Evolutionary conservation across 2,329 filamentous ascomycete species (phyloP).

Genomic region (Sphaerulina populicola): DNA sequence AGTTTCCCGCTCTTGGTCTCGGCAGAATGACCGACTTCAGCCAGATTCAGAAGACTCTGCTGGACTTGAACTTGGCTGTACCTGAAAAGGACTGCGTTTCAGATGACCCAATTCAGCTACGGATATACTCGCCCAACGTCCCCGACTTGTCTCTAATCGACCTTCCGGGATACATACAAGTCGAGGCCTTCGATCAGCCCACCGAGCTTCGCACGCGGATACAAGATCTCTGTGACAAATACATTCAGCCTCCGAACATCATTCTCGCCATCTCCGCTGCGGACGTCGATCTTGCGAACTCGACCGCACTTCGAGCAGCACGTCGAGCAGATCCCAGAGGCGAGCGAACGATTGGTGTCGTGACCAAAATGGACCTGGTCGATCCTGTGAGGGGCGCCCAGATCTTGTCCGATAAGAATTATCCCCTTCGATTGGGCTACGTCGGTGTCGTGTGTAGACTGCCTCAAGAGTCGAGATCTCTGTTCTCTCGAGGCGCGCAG

Average conservation of each 20-base stretch:
- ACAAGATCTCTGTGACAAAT: slow-evolving; percentile 91
- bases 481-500: slow-evolving; percentile 74
- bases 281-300: slow-evolving; percentile 95
- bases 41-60: slow-evolving; percentile 85
- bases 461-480: slow-evolving; percentile 53
- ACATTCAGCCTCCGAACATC: slow-evolving; percentile 91
- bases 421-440: slow-evolving; percentile 88
- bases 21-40: slow-evolving; percentile 86
- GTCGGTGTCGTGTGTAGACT: slow-evolving; percentile 88
- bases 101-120: slow-evolving; percentile 91
- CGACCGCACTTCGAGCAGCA: slow-evolving; percentile 80
- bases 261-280: slow-evolving; percentile 96
- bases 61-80: slow-evolving; percentile 88
- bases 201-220: slow-evolving; percentile 91
- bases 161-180: slow-evolving; percentile 93
- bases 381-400: slow-evolving; percentile 68
- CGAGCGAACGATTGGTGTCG: slow-evolving; percentile 94
- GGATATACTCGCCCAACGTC: slow-evolving; percentile 90
- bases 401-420: slow-evolving; percentile 82
- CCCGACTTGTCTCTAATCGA: slow-evolving; percentile 94
- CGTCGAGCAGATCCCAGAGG: slow-evolving; percentile 86
- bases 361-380: slow-evolving; percentile 98
- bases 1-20: slow-evolving; percentile 86
- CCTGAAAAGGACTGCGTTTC: slow-evolving; percentile 86
- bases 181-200: slow-evolving; percentile 84